These are phyloP conservation scores for Discostella pseudostelligera DNA, from an alignment of 108 stramenopile species.

Conservation along the genomic window DNA sequence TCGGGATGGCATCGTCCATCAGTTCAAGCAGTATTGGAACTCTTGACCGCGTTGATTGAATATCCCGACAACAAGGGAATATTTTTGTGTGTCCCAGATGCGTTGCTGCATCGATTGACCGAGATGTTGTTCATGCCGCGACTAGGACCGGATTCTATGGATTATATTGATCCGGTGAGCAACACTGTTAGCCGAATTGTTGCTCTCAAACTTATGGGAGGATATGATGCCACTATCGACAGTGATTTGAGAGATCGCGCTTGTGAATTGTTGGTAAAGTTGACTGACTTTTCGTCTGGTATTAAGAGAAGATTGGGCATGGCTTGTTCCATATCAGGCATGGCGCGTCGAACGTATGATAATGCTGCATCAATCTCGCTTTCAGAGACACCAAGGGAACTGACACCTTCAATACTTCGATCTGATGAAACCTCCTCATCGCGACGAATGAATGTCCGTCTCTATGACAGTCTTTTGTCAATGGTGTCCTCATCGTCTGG, in stretches of 20 bases:
- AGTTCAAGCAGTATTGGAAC: constrained; percentile 37
- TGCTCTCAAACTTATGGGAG: constrained; percentile 57
- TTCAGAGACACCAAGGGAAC: constrained; percentile 8
- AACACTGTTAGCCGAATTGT: constrained; percentile 67
- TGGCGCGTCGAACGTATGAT: constrained; percentile 10
- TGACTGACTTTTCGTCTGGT: constrained; percentile 61
- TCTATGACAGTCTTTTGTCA: constrained; percentile 73
- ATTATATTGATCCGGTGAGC: constrained; percentile 72
- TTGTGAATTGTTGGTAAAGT: constrained; percentile 70
- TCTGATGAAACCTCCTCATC: constrained; percentile 23
- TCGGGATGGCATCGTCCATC: constrained; percentile 49
- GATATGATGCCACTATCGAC: constrained; percentile 80
- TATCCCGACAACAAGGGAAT: constrained; percentile 59
- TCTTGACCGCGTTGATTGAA: constrained; percentile 41
- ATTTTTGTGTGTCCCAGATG: constrained; percentile 59
- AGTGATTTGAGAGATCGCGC: constrained; percentile 80
- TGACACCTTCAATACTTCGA: constrained; percentile 25
- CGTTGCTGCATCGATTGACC: constrained; percentile 57
- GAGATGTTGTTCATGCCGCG: constrained; percentile 74
- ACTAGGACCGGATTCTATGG: constrained; percentile 70
- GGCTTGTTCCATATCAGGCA: constrained; percentile 27
- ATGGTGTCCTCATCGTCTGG: constrained; percentile 68
- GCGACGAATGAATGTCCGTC: constrained; percentile 41
- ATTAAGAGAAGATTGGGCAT: constrained; percentile 54
- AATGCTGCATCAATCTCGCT: neutral